Conservation (phyloP, 148 eudicot species). For the Persicaria tinctoria region DNA sequence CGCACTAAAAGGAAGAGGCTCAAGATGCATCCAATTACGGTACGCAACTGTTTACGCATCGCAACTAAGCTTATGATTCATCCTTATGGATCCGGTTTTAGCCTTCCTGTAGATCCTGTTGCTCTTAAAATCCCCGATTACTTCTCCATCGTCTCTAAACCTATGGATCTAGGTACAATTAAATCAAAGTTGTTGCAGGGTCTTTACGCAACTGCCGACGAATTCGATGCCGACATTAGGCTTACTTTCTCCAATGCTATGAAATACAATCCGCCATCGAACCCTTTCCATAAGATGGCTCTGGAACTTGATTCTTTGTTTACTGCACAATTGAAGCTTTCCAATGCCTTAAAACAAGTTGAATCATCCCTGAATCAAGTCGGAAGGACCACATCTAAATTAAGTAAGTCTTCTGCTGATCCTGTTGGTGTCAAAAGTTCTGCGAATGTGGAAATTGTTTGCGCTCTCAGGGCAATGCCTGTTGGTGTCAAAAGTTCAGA, state of each 20-base stretch:
- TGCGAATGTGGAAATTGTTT: background rate
- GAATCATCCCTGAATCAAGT: background rate
- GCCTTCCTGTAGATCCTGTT: background rate
- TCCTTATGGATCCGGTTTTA: background rate
- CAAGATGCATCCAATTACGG: background rate
- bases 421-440: background rate
- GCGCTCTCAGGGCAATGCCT: background rate
- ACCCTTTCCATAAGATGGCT: background rate
- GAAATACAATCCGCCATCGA: background rate
- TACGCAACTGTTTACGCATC: background rate
- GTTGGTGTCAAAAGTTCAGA: no score
- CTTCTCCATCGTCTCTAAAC: conserved; percentile 7
- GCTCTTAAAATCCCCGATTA: conserved; percentile 7
- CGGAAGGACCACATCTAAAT: background rate
- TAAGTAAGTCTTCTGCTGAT: background rate
- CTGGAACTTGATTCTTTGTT: background rate
- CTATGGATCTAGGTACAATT: conserved; percentile 10
- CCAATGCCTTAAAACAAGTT: background rate
- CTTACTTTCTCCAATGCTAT: conserved; percentile 14
- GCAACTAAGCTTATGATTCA: background rate
- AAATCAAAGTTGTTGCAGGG: background rate
- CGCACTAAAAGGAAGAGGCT: background rate
- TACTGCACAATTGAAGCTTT: background rate
- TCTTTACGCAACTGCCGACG: background rate
- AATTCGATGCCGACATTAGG: background rate